Evolutionary conservation across 163 green algal species (phyloP).

Genomic region (Scenedesmus sp.): DNA sequence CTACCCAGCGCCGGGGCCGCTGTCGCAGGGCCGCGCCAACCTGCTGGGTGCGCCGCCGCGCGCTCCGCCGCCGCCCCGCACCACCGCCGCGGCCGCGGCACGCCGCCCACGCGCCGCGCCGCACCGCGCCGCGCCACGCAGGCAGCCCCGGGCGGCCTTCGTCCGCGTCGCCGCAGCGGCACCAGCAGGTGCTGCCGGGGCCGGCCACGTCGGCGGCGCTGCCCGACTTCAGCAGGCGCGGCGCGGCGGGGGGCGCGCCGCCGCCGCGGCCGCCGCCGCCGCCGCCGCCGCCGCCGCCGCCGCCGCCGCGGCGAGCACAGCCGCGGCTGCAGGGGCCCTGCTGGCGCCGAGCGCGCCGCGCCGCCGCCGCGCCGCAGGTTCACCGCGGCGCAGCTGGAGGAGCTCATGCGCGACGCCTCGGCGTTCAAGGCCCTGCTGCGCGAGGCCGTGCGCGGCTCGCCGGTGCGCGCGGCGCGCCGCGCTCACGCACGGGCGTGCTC

Average conservation of each 20-base stretch:
- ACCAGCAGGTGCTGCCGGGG: constrained; percentile 1
- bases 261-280: background rate
- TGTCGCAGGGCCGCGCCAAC: background rate
- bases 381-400: constrained; percentile 58
- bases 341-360: background rate
- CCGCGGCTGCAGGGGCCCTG: no score
- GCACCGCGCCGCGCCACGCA: no score
- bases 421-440: constrained; percentile 53
- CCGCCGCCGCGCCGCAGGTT: constrained; percentile 23
- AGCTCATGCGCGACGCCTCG: constrained; percentile 57
- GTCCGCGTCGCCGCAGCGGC: background rate
- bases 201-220: constrained; percentile 9
- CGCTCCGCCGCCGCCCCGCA: no score
- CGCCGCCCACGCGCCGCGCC: no score
- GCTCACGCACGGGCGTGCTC: background rate
- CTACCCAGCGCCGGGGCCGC: constrained; percentile 18
- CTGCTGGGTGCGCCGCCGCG: background rate
- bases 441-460: constrained; percentile 47
- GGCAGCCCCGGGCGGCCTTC: no score
- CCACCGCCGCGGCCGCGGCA: no score
- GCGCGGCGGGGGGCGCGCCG: no score
- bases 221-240: constrained; percentile 21
- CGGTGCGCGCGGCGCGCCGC: constrained; percentile 49
- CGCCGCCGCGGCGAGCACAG: background rate
- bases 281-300: background rate